Base-by-base conservation (phyloP, 2,329 filamentous ascomycete species). In the Colletotrichum shisoi region DNA sequence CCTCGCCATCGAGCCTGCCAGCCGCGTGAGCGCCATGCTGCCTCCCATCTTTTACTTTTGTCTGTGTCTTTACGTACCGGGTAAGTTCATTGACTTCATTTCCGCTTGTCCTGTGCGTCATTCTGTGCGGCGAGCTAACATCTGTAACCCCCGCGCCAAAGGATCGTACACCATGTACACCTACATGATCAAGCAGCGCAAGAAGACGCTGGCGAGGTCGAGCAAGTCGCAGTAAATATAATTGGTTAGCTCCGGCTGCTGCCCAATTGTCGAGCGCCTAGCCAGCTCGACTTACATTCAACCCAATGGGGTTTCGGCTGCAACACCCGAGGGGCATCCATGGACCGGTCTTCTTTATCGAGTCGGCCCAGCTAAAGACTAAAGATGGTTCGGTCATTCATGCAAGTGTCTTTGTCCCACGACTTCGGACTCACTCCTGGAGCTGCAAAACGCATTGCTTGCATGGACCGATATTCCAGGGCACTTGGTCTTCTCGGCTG, bases 181-280 rank as follows among this genome's bases (percentile, higher is more conserved):
- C 19, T 91, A 98, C 79, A 98, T 99, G 95, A 91, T 97, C 83
- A 84, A 85, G 70, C 95, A 98, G 84, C 85, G 94, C 72, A 85
- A 87, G 72, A 96, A 93, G 85, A 87, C 94, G 53, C 82, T 93
- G 80, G 85, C 87, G 54, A 85, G 84, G 54, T 42, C 7, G 39
- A 13, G 13, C 12, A 68, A 68, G 11, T 15, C 19, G 4, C 46
- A 44, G 17, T 63, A 51, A 12, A 34, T 34, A 9, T 34, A 9
- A 9, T 9, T 3, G 8, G 31, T 34, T 34, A 34, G 31, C 31
- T 9, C 27, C 31, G 31, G 7, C 31, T 11, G 31, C 8, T 34
- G 31, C 31, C 7, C 31, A 34, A 9, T 34, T 0, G 1, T 34
- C 31, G 31, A 9, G 31, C 2, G 2, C 2, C 31, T 3, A 34